Base-by-base conservation (phyloP, 2,329 filamentous ascomycete genomes). In the Diaporthe vexans region DNA sequence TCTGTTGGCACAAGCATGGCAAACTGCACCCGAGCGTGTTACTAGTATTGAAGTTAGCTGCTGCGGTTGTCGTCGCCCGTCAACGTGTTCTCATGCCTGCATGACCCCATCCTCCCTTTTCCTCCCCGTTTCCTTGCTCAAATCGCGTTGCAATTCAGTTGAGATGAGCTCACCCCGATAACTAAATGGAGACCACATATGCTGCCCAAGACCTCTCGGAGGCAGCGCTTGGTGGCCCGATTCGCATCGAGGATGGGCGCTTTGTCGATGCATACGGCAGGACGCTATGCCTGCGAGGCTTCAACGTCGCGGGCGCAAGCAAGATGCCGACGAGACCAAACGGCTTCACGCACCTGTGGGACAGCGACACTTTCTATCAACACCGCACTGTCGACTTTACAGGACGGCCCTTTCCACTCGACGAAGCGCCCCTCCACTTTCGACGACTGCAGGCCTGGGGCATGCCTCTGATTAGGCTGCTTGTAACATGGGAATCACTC, bases 401-500 rank as follows among this genome's bases (percentile, higher is more conserved):
- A 7, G 84, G 84, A 0, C 77, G 83, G 11, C 84, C 84, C 0
- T 85, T 85, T 57, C 81, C 81, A 0, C 77, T 84, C 0, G 80
- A 81, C 24, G 82, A 85, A 51, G 84, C 84, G 7, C 82, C 80
- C 33, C 78, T 84, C 43, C 84, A 85, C 71, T 84, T 85, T 69
- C 77, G 79, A 24, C 79, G 83, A 3, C 78, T 85, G 37, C 80
- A 78, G 63, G 80, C 81, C 46, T 85, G 84, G 84, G 84, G 84
- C 0, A 74, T 83, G 48, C 82, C 83, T 40, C 76, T 85, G 33
- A 79, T 85, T 17, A 80, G 84, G 35, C 79, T 85, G 70, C 82
- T 85, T 17, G 83, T 85, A n/a, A 84, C 83, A 5, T 85, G 84
- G 84, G 84, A 85, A 73, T 82, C 84, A 8, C 77, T 85, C 10